Conservation (phyloP, 164 flowering plant genomes). For the Tetracentron sinense region DNA sequence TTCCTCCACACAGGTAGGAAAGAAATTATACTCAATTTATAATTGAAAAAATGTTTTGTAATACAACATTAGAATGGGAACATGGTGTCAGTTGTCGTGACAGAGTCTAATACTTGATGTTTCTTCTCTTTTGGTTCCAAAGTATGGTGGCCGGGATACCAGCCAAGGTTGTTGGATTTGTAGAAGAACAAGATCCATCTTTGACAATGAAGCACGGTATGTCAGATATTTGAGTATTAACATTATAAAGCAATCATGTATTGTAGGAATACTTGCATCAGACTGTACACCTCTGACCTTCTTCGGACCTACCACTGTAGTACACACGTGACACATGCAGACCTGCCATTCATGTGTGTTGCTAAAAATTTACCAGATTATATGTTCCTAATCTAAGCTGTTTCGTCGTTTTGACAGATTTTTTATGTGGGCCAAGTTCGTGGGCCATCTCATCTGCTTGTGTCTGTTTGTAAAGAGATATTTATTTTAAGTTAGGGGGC, state of each 20-base stretch:
- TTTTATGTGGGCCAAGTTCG: too few species aligned
- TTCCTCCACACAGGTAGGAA: constrained; percentile 67
- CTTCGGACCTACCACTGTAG: background rate
- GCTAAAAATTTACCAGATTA: background rate
- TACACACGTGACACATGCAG: background rate
- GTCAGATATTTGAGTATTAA: constrained; percentile 13
- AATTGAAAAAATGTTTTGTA: background rate
- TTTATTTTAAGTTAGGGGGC: too few species aligned
- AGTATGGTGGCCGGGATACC: constrained; percentile 87
- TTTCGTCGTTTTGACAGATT: background rate
- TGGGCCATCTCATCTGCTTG: too few species aligned
- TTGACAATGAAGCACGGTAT: constrained; percentile 86
- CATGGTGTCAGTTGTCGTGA: background rate
- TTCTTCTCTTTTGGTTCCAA: constrained; percentile 16
- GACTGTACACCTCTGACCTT: background rate
- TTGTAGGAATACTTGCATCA: background rate
- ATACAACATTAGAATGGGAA: background rate
- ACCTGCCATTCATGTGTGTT: background rate
- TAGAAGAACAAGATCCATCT: constrained; percentile 65
- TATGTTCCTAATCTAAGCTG: background rate
- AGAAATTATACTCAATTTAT: background rate
- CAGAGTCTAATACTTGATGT: background rate
- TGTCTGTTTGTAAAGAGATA: too few species aligned
- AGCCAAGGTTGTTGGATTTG: constrained; percentile 66
- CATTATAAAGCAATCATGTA: background rate